Percentiles rank a stretch among this genome's conserved stretches.
Evolutionary conservation across 352 stramenopile genomes (phyloP).

Genomic region (Lagenidium sp.): DNA sequence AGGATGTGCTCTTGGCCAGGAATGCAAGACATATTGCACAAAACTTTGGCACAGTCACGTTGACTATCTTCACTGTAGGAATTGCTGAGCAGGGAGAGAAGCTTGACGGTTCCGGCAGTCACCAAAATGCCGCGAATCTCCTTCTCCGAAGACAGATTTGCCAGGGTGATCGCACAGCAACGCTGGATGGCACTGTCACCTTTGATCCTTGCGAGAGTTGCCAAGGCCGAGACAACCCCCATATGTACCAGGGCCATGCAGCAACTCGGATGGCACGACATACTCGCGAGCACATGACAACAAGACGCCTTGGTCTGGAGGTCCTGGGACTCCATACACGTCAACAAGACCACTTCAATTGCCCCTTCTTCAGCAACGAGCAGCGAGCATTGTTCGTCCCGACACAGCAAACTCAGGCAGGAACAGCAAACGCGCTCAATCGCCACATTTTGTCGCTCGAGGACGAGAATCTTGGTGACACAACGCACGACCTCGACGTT

Average conservation of each 20-base stretch:
- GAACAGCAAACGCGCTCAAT: constrained; percentile 67
- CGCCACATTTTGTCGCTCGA: constrained; percentile 37
- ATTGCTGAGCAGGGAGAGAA: constrained; percentile 57
- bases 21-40: constrained; percentile 67
- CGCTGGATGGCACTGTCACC: constrained; percentile 39
- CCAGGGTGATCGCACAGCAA: constrained; percentile 60
- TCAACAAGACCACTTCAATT: constrained; percentile 44
- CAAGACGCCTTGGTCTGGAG: constrained; percentile 60
- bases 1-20: constrained; percentile 32
- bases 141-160: constrained; percentile 47
- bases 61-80: constrained; percentile 81
- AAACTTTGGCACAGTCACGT: constrained; percentile 55
- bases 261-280: constrained; percentile 60
- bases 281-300: constrained; percentile 65
- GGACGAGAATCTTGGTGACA: constrained; percentile 36
- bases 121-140: constrained; percentile 39
- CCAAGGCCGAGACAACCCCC: constrained; percentile 43
- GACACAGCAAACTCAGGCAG: constrained; percentile 60
- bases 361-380: constrained; percentile 40
- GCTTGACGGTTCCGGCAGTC: constrained; percentile 30
- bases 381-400: constrained; percentile 49
- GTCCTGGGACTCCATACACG: constrained; percentile 51
- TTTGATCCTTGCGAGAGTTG: constrained; percentile 45
- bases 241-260: constrained; percentile 36
- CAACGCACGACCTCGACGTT: constrained; percentile 42